phyloP scores from a whole-genome alignment of 2,329 filamentous ascomycete species.

The Mycogone perniciosa region DNA sequence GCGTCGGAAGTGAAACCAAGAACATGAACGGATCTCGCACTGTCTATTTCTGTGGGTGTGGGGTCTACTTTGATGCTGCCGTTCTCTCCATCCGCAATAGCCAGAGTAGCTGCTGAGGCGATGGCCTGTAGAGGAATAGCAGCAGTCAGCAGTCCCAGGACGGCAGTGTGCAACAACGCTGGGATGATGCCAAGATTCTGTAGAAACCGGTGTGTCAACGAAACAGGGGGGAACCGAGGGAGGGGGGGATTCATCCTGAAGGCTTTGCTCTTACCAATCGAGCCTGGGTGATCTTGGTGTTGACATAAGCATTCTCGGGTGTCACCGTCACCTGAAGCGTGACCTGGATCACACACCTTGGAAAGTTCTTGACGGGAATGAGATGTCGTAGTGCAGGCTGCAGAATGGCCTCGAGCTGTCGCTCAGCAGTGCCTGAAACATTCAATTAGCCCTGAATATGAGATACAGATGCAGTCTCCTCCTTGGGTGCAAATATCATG shows the following conservation, averaged over 20 bases:
- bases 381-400: constrained; percentile 67
- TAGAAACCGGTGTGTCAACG: constrained; percentile 10
- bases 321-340: constrained; percentile 68
- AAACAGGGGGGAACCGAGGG: neutral
- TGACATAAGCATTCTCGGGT: constrained; percentile 61
- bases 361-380: constrained; percentile 68
- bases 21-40: constrained; percentile 69
- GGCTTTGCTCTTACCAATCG: constrained; percentile 45
- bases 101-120: constrained; percentile 58
- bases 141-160: constrained; percentile 73
- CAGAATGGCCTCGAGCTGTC: constrained; percentile 74
- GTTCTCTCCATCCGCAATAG: constrained; percentile 41
- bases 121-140: constrained; percentile 73
- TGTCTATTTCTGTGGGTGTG: constrained; percentile 53
- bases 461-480: neutral
- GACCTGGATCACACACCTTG: constrained; percentile 71
- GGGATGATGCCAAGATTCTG: constrained; percentile 77
- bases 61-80: constrained; percentile 52
- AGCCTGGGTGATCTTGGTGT: constrained; percentile 53
- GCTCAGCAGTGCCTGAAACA: constrained; percentile 58
- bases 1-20: constrained; percentile 71
- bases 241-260: neutral
- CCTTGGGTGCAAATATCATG: neutral
- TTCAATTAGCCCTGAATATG: neutral
- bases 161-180: constrained; percentile 70